Evolutionary conservation across 2,329 filamentous ascomycete species (phyloP), one percentile per base, ranked within the genome.

Genomic region (Penicillium sp.): DNA sequence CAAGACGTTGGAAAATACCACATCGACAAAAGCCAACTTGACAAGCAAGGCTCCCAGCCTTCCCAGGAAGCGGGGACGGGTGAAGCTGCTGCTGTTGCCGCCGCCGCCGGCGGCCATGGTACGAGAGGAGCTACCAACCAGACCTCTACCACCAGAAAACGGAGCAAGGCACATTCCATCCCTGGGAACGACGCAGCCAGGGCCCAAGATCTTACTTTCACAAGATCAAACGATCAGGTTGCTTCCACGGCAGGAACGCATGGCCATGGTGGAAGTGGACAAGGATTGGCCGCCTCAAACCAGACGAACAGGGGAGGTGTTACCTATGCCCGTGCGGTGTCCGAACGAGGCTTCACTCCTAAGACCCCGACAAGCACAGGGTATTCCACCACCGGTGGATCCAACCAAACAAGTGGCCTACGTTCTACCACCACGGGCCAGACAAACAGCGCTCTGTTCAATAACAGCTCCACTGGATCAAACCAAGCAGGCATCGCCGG

Each of bases 351-450:
- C 13, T 6, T 19, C 4, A 25, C 15, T 2, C 27, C 49, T 6
- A 31, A 29, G 9, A 41, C 6, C 16, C 16, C n/a, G 27, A 27
- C 43, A 25, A n/a, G 11, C 21, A 47, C 49, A n/a, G 49, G 16
- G 5, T 19, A 46, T 16, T n/a, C 53, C 13, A 25, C 39, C 21
- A 4, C 48, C 25, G 13, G 13, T 27, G 52, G 13, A 43, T 23
- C 25, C 4, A 40, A 46, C 33, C 33, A 55, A 31, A 19, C 47
- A 13, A 51, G 53, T 16, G 40, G 31, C 19, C 33, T 33, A 21
- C 53, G 53, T 5, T 51, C 53, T 44, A 40, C 53, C 19, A 48
- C 50, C 6, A 43, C 50, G 3, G 46, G 49, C 49, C 51, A 53
- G 45, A 39, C 50, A 41, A 57, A 38, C 38, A 57, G 50, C 19